Evolutionary conservation across 176 grass and related monocot species (phyloP), one percentile per base, ranked within the genome.

Genomic region (Bonia amplexicaulis): DNA sequence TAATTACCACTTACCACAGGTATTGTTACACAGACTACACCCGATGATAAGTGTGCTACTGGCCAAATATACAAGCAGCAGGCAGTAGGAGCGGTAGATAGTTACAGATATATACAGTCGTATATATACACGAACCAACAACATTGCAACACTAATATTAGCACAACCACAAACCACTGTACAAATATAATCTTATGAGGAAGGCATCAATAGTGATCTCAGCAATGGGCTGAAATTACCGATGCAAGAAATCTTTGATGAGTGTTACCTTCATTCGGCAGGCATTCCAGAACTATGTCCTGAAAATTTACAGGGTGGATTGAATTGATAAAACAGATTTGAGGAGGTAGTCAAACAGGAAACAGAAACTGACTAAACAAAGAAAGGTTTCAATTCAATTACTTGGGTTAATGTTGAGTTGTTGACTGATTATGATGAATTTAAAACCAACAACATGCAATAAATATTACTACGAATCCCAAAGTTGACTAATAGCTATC

Each of bases 181-280:
- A 91, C 89, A 87, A 69, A 84, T 76, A 70, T 91, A 91, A 91
- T 91, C 74, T 87, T 90, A 90, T 40, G 63, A 46, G 31, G 15
- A 61, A 51, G 9, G 52, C 89, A 87, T 80, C 81, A 46, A 33
- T 5, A 54, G 35, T 42, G 80, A 80, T 71, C 61, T 47, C 81
- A 87, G 85, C 89, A 91, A 87, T 91, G 85, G 62, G 81, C 89
- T 91, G 85, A 73, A 76, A 80, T 80, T 76, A 84, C 22, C 14
- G 70, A 85, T 77, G 76, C 85, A 80, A 88, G 70, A 76, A 84
- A 91, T 88, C 60, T 44, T 87, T 63, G 5, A n/a, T 20, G 3
- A 27, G 25, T 63, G 75, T 69, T 76, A 68, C 52, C 10, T 84
- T 87, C 81, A 91, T 80, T 87, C 76, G 16, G 85, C 70, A 66